Percentiles rank a stretch among this genome's conserved stretches.
Conservation (phyloP, 371 early-diverging fungal genomes). For the Catenaria anguillulae region DNA sequence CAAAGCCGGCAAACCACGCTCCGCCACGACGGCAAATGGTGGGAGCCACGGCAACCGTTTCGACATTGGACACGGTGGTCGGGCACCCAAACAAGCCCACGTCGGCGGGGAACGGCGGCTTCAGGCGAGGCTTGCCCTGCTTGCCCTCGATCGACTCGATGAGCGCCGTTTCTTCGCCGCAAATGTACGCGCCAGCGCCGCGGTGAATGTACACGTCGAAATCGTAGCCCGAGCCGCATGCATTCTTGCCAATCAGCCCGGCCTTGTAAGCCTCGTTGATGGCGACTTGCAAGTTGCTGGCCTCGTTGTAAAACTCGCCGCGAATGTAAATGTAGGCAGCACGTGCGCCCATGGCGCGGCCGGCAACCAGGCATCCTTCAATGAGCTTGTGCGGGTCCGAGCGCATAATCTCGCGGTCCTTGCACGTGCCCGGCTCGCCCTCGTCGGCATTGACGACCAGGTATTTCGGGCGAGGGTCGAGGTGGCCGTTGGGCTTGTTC, state of each 20-base stretch:
- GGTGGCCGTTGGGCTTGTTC: conserved; percentile 80
- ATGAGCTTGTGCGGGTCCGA: conserved; percentile 95
- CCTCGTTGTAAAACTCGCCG: conserved; percentile 96
- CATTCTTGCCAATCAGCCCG: conserved; percentile 93
- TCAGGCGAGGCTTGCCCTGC: conserved; percentile 93
- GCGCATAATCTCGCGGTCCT: conserved; percentile 96
- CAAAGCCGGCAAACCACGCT: conserved; percentile 85
- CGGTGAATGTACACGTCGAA: conserved; percentile 94
- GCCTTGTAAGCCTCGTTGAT: conserved; percentile 93
- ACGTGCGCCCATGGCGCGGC: conserved; percentile 91
- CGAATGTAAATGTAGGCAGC: conserved; percentile 96
- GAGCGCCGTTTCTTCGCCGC: conserved; percentile 94
- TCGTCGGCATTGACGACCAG: conserved; percentile 96
- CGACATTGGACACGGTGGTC: conserved; percentile 94
- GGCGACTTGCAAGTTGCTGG: conserved; percentile 81
- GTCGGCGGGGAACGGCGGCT: conserved; percentile 98
- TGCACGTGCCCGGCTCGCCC: conserved; percentile 97
- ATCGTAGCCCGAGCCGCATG: conserved; percentile 87
- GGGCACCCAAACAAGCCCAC: conserved; percentile 96
- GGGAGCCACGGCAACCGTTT: conserved; percentile 94
- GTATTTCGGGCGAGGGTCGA: conserved; percentile 66
- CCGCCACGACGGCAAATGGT: conserved; percentile 79
- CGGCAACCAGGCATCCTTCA: conserved; percentile 92
- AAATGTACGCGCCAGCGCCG: conserved; percentile 95
- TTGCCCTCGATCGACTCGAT: conserved; percentile 96